Percentiles rank a stretch among this genome's conserved stretches.
phyloP scores from a whole-genome alignment of 169 alveolate genomes.

The Cryptosporidium parvum region DNA sequence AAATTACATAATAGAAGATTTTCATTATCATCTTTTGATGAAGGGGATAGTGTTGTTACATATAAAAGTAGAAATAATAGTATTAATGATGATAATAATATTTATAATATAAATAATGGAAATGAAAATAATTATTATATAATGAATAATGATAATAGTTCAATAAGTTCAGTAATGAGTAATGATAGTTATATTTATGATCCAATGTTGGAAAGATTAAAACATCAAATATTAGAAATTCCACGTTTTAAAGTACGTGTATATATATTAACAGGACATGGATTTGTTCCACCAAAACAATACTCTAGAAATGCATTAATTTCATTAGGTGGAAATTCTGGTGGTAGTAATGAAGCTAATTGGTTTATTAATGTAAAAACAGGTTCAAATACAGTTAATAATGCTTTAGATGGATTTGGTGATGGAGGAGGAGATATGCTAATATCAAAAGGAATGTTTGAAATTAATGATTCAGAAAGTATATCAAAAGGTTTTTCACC shows the following conservation, averaged over 20 bases:
- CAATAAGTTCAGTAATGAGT: background rate
- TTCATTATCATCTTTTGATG: conserved; percentile 68
- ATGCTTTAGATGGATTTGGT: background rate
- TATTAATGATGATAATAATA: background rate
- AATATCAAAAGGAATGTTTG: conserved; percentile 65
- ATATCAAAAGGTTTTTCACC: conserved; percentile 66
- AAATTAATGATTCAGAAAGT: conserved; percentile 73
- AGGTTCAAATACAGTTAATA: conserved; percentile 31
- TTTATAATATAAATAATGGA: conserved; percentile 1
- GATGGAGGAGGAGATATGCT: background rate
- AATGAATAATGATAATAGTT: background rate
- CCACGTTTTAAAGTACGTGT: conserved; percentile 68
- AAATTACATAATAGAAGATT: conserved; percentile 51
- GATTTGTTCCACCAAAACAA: conserved; percentile 70
- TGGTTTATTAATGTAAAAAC: conserved; percentile 63
- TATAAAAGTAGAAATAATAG: conserved; percentile 20
- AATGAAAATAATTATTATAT: background rate
- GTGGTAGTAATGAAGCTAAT: conserved; percentile 48
- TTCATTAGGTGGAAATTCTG: conserved; percentile 24
- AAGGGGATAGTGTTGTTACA: conserved; percentile 10
- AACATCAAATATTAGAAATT: conserved; percentile 47
- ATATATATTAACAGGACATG: conserved; percentile 74
- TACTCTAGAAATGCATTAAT: conserved; percentile 54
- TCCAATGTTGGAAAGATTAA: conserved; percentile 41
- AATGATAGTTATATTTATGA: conserved; percentile 21